phyloP scores from a whole-genome alignment of 352 stramenopile genomes.

The Phytopythium delawarense region DNA sequence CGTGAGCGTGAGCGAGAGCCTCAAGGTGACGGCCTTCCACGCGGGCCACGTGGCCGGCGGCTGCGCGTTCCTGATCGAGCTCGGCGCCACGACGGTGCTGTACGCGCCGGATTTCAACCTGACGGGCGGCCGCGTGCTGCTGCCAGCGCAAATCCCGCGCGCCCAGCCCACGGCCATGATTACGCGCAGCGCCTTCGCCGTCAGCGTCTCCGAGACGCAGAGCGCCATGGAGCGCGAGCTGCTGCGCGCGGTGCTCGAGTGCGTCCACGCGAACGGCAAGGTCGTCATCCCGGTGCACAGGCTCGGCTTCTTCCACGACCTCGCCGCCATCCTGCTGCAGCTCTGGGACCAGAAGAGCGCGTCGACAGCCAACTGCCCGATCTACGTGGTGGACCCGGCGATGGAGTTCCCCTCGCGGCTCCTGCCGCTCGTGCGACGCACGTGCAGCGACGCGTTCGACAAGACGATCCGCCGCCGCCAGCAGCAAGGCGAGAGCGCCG shows the following conservation, averaged over 20 bases:
- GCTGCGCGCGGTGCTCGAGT: conserved; percentile 74
- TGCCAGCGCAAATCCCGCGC: conserved; percentile 64
- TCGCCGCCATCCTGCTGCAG: conserved; percentile 62
- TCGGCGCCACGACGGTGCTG: conserved; percentile 64
- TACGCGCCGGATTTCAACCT: conserved; percentile 83
- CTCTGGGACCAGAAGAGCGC: conserved; percentile 53
- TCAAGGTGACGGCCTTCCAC: conserved; percentile 82
- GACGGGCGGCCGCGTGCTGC: conserved; percentile 58
- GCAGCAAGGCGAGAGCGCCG: neutral
- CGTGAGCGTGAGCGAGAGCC: conserved; percentile 51
- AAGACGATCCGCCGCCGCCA: conserved; percentile 3
- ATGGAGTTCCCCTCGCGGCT: conserved; percentile 62
- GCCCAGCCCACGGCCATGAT: conserved; percentile 57
- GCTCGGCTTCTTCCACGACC: conserved; percentile 78
- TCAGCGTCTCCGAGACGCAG: conserved; percentile 80
- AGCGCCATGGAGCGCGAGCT: conserved; percentile 80
- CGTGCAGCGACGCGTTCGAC: conserved; percentile 49
- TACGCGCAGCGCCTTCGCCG: conserved; percentile 69
- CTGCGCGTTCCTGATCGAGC: conserved; percentile 73
- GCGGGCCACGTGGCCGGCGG: conserved; percentile 74
- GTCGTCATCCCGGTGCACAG: conserved; percentile 80
- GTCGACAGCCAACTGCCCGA: conserved; percentile 33
- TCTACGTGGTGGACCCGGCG: conserved; percentile 59
- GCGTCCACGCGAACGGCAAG: conserved; percentile 69
- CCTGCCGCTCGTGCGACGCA: conserved; percentile 52